These are phyloP conservation scores for Fomitiporia mediterranea DNA, from an alignment of 1,284 basidiomycete species.

Conservation along the genomic window DNA sequence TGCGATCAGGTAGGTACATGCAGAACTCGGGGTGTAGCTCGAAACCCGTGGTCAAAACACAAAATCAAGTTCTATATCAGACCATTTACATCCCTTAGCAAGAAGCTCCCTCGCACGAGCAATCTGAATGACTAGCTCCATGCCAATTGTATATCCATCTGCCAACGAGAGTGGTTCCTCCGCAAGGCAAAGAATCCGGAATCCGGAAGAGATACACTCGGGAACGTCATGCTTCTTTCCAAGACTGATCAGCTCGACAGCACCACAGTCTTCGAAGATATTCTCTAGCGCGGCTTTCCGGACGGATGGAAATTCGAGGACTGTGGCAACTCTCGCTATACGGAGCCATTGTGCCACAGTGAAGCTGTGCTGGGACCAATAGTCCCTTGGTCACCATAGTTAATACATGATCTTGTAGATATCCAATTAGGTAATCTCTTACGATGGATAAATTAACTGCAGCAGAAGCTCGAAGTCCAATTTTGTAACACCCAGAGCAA, in stretches of 20 bases:
- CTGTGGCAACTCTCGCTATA: background rate
- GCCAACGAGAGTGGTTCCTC: slow-evolving; percentile 4
- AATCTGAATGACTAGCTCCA: slow-evolving; percentile 12
- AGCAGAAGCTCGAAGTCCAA: slow-evolving; percentile 10
- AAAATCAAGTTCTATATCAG: slow-evolving; percentile 1
- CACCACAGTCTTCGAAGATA: background rate
- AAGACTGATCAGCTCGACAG: slow-evolving; percentile 3
- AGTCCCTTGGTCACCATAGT: background rate
- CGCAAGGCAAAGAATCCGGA: slow-evolving; percentile 7
- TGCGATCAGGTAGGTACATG: too few species aligned
- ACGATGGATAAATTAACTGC: slow-evolving; percentile 3
- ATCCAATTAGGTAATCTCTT: background rate
- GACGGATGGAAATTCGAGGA: background rate
- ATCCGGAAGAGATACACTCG: background rate
- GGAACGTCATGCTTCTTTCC: background rate
- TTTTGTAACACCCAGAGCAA: background rate
- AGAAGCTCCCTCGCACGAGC: slow-evolving; percentile 6
- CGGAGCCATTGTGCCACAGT: slow-evolving; percentile 2
- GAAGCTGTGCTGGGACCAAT: background rate
- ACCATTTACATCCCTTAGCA: background rate
- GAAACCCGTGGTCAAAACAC: background rate
- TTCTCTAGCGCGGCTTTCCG: background rate
- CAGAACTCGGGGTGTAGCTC: too few species aligned
- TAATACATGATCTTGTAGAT: background rate
- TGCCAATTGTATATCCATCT: slow-evolving; percentile 8